Conservation (phyloP, 2,329 filamentous ascomycete genomes). For the Cryphonectria parasitica region DNA sequence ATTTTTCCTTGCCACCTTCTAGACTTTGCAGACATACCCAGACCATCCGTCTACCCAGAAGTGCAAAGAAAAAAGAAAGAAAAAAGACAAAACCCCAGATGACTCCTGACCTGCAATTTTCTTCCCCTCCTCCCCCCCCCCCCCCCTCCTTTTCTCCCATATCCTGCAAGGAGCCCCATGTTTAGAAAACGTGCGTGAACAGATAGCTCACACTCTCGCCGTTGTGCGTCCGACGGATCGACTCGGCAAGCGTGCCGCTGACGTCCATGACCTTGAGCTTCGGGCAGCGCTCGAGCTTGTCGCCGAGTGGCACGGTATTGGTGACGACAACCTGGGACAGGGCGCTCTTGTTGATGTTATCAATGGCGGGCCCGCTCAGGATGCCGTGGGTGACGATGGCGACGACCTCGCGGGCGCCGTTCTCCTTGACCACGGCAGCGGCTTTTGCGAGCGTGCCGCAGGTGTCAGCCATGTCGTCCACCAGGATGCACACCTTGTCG, state of each 20-base stretch:
- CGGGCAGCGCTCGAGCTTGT: conserved; percentile 74
- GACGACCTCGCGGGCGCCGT: conserved; percentile 85
- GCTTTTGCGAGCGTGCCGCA: conserved; percentile 75
- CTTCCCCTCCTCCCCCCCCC: too few relatives aligned
- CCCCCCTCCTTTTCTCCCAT: background rate
- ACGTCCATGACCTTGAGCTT: conserved; percentile 92
- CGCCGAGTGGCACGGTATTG: conserved; percentile 81
- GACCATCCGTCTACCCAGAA: background rate
- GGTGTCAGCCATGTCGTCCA: conserved; percentile 98
- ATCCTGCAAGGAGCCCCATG: background rate
- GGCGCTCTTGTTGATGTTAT: conserved; percentile 79
- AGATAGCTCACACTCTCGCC: conserved; percentile 68
- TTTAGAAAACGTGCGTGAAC: conserved; percentile 61
- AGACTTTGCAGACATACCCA: conserved; percentile 6
- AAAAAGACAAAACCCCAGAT: background rate
- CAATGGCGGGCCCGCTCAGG: conserved; percentile 83
- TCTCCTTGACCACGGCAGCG: conserved; percentile 82
- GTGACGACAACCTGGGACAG: conserved; percentile 84
- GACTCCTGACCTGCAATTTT: conserved; percentile 7
- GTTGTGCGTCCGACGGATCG: conserved; percentile 71
- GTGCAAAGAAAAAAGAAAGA: background rate
- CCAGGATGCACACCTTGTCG: conserved; percentile 90
- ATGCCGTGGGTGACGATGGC: conserved; percentile 97
- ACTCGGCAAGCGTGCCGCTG: conserved; percentile 78
- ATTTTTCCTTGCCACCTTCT: background rate